Evolutionary conservation across 1,284 basidiomycete species (phyloP).

Genomic region (Vanrija humicola): DNA sequence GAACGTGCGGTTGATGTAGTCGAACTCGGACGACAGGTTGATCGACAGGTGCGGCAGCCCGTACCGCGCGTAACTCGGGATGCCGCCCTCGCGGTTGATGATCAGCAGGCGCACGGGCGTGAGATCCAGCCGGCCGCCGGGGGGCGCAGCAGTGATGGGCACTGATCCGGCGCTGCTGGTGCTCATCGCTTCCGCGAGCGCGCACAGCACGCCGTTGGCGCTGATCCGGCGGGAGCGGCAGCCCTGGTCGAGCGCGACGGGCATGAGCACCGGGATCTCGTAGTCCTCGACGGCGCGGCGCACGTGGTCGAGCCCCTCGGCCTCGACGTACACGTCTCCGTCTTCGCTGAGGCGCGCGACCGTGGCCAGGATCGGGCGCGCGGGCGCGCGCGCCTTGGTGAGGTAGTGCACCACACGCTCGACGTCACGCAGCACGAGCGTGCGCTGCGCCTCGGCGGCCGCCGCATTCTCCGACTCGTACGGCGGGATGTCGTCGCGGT

Average conservation of each 20-base stretch:
- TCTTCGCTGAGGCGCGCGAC: slow-evolving; percentile 62
- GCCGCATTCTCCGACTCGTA: slow-evolving; percentile 55
- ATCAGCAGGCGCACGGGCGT: slow-evolving; percentile 93
- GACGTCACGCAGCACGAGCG: slow-evolving; percentile 75
- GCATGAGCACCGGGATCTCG: slow-evolving; percentile 95
- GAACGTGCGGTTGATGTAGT: slow-evolving; percentile 84
- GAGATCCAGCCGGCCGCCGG: slow-evolving; percentile 55
- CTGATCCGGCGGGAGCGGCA: slow-evolving; percentile 80
- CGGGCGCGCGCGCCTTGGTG: slow-evolving; percentile 75
- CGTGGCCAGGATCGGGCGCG: slow-evolving; percentile 82
- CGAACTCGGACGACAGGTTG: slow-evolving; percentile 85
- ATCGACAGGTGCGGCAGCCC: slow-evolving; percentile 94
- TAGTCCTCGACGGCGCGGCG: slow-evolving; percentile 82
- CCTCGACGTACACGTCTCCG: slow-evolving; percentile 49
- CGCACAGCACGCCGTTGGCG: slow-evolving; percentile 86
- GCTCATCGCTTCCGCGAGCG: slow-evolving; percentile 82
- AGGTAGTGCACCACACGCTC: slow-evolving; percentile 78
- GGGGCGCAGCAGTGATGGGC: background rate
- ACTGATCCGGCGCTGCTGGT: background rate
- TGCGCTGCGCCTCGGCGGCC: slow-evolving; percentile 51
- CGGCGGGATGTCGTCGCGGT: slow-evolving; percentile 71
- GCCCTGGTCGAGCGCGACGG: slow-evolving; percentile 85
- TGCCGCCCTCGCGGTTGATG: slow-evolving; percentile 94
- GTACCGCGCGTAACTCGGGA: slow-evolving; percentile 92
- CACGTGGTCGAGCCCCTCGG: slow-evolving; percentile 73